These are phyloP conservation scores for Pouteria campechiana DNA, from an alignment of 179 eudicot genomes.

Conservation along the genomic window DNA sequence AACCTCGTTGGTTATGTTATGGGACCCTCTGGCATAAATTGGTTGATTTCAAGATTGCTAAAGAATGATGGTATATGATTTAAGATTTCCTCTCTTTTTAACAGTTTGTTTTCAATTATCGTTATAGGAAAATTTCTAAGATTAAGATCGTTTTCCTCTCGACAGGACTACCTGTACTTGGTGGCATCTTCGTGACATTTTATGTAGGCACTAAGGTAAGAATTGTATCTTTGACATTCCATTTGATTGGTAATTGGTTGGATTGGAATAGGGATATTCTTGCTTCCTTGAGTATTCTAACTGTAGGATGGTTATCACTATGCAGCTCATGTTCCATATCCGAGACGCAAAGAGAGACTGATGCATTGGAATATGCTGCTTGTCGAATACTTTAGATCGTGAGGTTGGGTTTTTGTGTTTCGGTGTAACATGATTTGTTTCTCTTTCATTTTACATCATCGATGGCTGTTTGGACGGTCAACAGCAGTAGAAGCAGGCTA, in stretches of 20 bases:
- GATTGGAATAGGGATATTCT: too few species aligned
- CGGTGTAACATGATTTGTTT: too few species aligned
- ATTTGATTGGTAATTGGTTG: neutral
- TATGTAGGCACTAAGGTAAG: constrained; percentile 85
- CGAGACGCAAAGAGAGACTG: constrained; percentile 51
- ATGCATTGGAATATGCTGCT: too few species aligned
- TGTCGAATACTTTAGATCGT: too few species aligned
- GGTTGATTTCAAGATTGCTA: constrained; percentile 63
- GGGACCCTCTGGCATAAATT: constrained; percentile 90
- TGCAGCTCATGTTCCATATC: constrained; percentile 91
- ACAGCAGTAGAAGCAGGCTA: too few species aligned
- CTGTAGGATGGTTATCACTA: constrained; percentile 3
- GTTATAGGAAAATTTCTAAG: neutral
- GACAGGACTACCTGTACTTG: constrained; percentile 68
- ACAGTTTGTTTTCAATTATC: neutral
- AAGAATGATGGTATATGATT: constrained; percentile 41
- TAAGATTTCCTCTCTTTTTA: too few species aligned
- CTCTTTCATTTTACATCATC: too few species aligned
- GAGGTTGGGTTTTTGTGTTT: too few species aligned
- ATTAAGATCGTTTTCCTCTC: constrained; percentile 1
- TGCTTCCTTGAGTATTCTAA: constrained; percentile 3
- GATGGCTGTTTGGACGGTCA: too few species aligned
- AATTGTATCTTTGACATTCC: neutral
- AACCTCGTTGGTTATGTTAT: constrained; percentile 93
- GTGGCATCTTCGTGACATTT: constrained; percentile 64